Base-by-base conservation (phyloP, 345 rosid genomes). In the Populus alba region DNA sequence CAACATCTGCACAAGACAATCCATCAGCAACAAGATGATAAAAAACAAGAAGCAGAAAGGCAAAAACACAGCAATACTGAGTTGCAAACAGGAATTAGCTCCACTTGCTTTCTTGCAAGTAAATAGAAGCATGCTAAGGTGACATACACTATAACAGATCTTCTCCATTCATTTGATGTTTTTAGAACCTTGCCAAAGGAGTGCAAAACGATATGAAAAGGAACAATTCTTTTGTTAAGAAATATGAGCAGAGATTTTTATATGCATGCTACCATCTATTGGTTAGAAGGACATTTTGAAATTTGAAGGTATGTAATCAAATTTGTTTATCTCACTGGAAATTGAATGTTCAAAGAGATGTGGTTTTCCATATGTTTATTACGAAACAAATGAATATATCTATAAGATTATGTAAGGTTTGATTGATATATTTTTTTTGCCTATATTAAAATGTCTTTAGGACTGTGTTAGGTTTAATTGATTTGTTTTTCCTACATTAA, bases 1-100 rank as follows among this genome's bases (percentile, higher is more conserved):
- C 84, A 96, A 87, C 82, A 96, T 84, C 97, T 96, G 97, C 87
- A 88, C 18, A 23, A 38, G 75, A 79, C 66, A 77, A 59, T n/a
- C 55, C 23, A 61, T 66, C 72, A 88, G 77, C 82, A 86, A 74
- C 27, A 29, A 51, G 9, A 20, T 53, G 59, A 53, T 17, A 76
- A 35, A 72, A 69, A 57, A 74, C 31, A 68, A 68, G 71, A 39
- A 68, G 47, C 47, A 68, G 45, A 35, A 35, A 71, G 66, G 38
- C 13, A 66, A 20, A 53, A 53, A 53, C 59, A 53, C 10, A 53
- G 59, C 7, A 35, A 17, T 35, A 63, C 57, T 17, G 16, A 17
- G 41, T 11, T 8, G 9, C 45, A 1, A 15, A 4, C 67, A 62
- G 22, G 41, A 67, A 67, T 67, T 18, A 66, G 70, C 35, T 67